Evolutionary conservation across 2,329 filamentous ascomycete genomes (phyloP), one percentile per base, ranked within the genome.

Genomic region (Chaetomium sp.): DNA sequence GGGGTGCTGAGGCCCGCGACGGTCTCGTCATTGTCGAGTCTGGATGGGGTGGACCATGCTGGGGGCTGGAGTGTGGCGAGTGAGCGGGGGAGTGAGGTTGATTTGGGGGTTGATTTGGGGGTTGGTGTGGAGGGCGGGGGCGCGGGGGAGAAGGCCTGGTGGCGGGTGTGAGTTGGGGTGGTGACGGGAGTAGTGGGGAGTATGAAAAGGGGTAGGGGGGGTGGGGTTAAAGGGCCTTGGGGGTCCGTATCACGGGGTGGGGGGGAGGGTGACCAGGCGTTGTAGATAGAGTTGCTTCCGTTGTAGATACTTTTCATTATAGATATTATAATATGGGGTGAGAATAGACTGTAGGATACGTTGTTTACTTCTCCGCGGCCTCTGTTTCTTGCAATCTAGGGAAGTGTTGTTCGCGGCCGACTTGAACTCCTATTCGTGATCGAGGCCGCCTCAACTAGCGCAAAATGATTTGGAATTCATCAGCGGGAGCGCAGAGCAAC

Each of bases 71-170:
- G 73, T 62, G 70, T 71, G 27, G 70, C 69, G 9, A 75, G 74
- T 60, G 72, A 76, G 62, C 69, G 62, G 45, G 64, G 67, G 19
- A 71, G 70, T 53, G 57, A 63, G 91, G 8, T 83, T 81, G 57
- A 83, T 27, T 55, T 54, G 50, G 57, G 61, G 2, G 5, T 31
- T 50, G 47, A 23, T 25, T 58, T 3, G 54, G 59, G 50, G 56
- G 57, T 9, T 16, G 51, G 54, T 47, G 47, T 21, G 31, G 23
- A 5, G 31, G 57, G n/a, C 23, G 57, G 21, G 21, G 21, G 19
- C 38, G 31, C 35, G 68, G 50, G 53, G n/a, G 31, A 23, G 7
- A 38, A 19, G 53, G 53, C 53, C 35, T 55, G 53, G 53, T 33
- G 29, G 53, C 9, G 53, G 33, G 10, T 35, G 13, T 33, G 13